phyloP scores from a whole-genome alignment of 495 filamentous ascomycete genomes.

The Daldinia vernicosa region DNA sequence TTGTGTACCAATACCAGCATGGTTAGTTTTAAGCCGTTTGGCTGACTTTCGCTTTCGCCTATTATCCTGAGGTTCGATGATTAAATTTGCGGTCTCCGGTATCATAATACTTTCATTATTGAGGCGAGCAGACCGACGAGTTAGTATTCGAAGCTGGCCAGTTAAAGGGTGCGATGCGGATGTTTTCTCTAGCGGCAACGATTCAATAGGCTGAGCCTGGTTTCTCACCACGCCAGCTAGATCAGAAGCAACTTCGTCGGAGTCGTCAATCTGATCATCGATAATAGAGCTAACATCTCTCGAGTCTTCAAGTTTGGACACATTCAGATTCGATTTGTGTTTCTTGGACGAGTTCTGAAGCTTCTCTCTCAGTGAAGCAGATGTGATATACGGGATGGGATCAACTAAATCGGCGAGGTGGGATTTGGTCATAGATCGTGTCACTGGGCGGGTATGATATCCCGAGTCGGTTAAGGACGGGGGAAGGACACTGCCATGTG shows the following conservation, averaged over 20 bases:
- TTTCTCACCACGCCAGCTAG: not conserved
- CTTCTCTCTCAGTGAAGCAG: constrained; percentile 11
- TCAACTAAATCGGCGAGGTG: not conserved
- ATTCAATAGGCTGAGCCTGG: not conserved
- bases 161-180: constrained; percentile 6
- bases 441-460: constrained; percentile 22
- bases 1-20: not conserved
- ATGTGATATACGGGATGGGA: not conserved
- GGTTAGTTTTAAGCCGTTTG: not conserved
- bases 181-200: not conserved
- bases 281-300: constrained; percentile 12
- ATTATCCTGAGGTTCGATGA: not conserved
- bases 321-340: not conserved
- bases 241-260: not conserved
- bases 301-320: constrained; percentile 27
- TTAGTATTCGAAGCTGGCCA: constrained; percentile 19
- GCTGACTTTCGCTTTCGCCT: not conserved
- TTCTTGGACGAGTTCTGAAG: constrained; percentile 25
- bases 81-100: not conserved
- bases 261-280: not conserved
- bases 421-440: constrained; percentile 27
- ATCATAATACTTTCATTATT: not conserved
- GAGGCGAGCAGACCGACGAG: constrained; percentile 6
- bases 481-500: not conserved
- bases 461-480: not conserved